A percentile compares a stretch with the other conserved stretches of the same genome.
These are phyloP conservation scores for Prunus dulcis DNA, from an alignment of 306 rosid genomes.

Conservation along the genomic window DNA sequence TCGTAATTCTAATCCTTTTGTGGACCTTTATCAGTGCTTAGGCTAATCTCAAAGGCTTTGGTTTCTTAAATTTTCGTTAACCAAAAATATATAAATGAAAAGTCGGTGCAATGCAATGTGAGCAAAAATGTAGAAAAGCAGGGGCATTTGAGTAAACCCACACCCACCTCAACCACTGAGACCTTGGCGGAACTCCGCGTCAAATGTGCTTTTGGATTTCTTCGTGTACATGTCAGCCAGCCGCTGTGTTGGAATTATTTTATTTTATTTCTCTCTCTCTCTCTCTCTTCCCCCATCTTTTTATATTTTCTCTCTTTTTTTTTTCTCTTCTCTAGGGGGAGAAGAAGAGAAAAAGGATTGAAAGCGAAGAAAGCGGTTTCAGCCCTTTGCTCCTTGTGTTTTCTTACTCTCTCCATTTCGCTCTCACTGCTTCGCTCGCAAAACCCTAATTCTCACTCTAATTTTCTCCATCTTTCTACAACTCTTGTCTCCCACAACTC, in stretches of 20 bases:
- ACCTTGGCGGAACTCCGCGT: conserved; percentile 43
- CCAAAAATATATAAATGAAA: no score
- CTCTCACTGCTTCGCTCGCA: background rate
- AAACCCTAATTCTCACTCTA: background rate
- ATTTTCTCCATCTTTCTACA: background rate
- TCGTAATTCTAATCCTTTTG: no score
- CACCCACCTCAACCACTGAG: background rate
- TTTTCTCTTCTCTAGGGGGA: background rate
- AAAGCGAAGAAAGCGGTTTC: conserved; percentile 20
- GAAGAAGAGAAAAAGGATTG: background rate
- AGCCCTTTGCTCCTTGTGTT: conserved; percentile 1
- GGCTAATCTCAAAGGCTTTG: no score
- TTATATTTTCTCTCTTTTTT: conserved; percentile 2
- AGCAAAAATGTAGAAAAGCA: background rate
- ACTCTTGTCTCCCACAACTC: background rate
- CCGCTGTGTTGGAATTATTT: background rate
- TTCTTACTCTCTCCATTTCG: background rate
- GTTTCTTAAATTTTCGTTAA: no score
- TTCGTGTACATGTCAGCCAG: background rate
- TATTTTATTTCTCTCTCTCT: background rate
- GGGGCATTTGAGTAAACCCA: background rate
- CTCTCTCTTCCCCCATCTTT: background rate
- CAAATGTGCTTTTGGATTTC: conserved; percentile 41
- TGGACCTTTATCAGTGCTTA: no score
- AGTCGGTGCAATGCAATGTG: no score